Evolutionary conservation across 306 rosid species (phyloP).

Genomic region (Medicago truncatula): MtrunA17r5.0-ANR NC_053043.1:30344001-30344500

Average conservation of each 20-base stretch:
- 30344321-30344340: constrained; percentile 11
- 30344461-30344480: constrained; percentile 23
- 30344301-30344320: constrained; percentile 32
- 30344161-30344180: constrained; percentile 36
- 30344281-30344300: constrained; percentile 35
- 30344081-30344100: too few species aligned
- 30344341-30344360: not conserved
- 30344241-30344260: constrained; percentile 26
- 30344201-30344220: constrained; percentile 15
- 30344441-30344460: constrained; percentile 21
- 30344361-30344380: not conserved
- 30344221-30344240: constrained; percentile 23
- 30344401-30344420: constrained; percentile 28
- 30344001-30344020: too few species aligned
- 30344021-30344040: too few species aligned
- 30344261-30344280: not conserved
- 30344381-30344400: not conserved
- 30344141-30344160: not conserved
- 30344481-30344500: constrained; percentile 6
- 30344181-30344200: constrained; percentile 13
- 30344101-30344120: not conserved
- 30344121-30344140: constrained; percentile 19
- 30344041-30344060: too few species aligned
- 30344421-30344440: not conserved
- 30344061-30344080: too few species aligned